Conservation (phyloP, 2,329 filamentous ascomycete genomes). For the Talaromyces piceae region DNA sequence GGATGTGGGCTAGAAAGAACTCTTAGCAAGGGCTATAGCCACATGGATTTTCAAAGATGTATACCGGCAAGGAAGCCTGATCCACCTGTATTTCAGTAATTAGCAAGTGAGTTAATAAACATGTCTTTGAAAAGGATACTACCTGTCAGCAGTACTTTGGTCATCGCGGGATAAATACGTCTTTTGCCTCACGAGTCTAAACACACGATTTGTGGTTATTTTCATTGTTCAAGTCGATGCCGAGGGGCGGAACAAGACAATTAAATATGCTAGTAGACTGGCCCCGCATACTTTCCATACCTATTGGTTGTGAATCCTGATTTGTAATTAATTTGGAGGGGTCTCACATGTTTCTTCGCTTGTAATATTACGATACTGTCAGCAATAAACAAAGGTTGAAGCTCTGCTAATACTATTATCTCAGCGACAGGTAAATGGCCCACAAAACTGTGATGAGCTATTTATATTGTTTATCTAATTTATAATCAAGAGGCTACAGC, state of each 20-base stretch:
- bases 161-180: not conserved
- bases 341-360: not conserved
- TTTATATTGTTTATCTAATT: not conserved
- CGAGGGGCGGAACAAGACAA: not conserved
- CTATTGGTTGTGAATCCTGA: not conserved
- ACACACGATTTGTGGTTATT: not conserved
- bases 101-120: not conserved
- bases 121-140: not conserved
- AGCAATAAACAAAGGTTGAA: not conserved
- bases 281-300: not conserved
- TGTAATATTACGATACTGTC: not conserved
- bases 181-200: not conserved
- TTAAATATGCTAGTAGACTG: slow-evolving; percentile 1
- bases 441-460: not conserved
- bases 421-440: not conserved
- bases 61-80: slow-evolving; percentile 2
- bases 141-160: not conserved
- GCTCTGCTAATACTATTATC: not conserved
- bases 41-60: slow-evolving; percentile 2
- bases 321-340: too few species aligned
- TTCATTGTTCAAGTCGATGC: not conserved
- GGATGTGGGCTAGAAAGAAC: slow-evolving; percentile 12
- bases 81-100: not conserved
- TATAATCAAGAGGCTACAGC: not conserved
- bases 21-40: not conserved